phyloP scores from a whole-genome alignment of 2,329 filamentous ascomycete species.

The Chaetomium sp. region DNA sequence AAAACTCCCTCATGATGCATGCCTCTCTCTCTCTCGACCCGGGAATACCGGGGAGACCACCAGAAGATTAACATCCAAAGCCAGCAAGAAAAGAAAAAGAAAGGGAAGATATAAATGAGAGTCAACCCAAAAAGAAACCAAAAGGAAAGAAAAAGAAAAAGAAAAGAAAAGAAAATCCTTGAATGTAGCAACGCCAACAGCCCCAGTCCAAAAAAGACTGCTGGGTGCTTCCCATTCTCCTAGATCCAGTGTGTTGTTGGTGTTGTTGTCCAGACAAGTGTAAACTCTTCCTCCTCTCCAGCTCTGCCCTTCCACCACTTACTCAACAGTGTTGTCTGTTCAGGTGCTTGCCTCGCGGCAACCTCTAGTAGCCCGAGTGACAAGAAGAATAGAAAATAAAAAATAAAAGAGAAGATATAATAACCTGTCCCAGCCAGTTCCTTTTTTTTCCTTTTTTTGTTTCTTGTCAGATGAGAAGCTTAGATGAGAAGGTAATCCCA shows the following conservation, averaged over 20 bases:
- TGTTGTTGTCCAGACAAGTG: conserved; percentile 12
- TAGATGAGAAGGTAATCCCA: conserved; percentile 92
- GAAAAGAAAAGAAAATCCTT: neutral
- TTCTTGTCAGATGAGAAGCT: neutral
- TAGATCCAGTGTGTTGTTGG: conserved; percentile 2
- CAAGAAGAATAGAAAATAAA: conserved; percentile 7
- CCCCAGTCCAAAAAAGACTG: conserved; percentile 14
- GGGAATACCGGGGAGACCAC: neutral
- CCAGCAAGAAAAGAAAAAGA: neutral
- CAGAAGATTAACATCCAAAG: conserved; percentile 1
- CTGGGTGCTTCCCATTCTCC: neutral
- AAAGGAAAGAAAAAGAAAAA: neutral
- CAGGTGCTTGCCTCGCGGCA: conserved; percentile 20
- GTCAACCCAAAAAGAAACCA: neutral
- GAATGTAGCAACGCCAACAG: neutral
- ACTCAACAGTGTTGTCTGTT: neutral
- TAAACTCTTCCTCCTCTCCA: neutral
- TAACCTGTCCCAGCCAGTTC: neutral
- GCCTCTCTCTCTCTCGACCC: conserved; percentile 6
- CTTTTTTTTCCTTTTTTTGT: neutral
- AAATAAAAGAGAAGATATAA: neutral
- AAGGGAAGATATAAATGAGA: neutral
- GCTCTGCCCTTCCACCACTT: neutral
- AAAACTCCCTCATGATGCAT: conserved; percentile 15
- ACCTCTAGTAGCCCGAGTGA: conserved; percentile 17